A percentile compares a stretch with the other conserved stretches of the same genome.
Conservation (phyloP, 2,329 filamentous ascomycete genomes). For the Colletotrichum sp. region DNA sequence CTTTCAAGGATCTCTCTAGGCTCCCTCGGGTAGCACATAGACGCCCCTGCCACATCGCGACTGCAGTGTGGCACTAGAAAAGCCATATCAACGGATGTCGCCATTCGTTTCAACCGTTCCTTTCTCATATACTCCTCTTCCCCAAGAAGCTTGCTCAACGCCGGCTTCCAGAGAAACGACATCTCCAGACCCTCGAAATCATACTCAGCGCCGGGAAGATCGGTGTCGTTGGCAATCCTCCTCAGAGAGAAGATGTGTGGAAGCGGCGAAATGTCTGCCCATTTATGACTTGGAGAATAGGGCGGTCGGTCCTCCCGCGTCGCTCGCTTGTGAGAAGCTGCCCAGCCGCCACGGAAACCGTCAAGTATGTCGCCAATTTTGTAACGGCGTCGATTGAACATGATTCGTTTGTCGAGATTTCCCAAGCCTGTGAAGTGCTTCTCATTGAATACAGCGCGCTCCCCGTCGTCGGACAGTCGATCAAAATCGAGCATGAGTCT, state of each 20-base stretch:
- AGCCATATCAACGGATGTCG: background rate
- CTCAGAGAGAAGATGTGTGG: conserved; percentile 12
- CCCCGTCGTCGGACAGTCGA: background rate
- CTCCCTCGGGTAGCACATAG: background rate
- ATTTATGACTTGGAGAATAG: fast-evolving
- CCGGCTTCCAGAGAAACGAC: conserved; percentile 17
- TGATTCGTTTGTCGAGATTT: background rate
- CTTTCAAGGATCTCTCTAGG: background rate
- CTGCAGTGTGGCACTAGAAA: background rate
- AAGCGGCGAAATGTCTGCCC: background rate
- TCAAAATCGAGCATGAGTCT: background rate
- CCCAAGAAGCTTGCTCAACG: conserved; percentile 17
- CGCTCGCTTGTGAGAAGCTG: background rate
- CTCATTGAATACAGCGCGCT: background rate
- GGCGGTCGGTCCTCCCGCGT: background rate
- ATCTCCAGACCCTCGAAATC: conserved; percentile 4
- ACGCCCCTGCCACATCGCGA: background rate
- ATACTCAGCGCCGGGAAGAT: conserved; percentile 10
- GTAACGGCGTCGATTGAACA: background rate
- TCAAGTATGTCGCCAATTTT: background rate
- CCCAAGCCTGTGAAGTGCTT: background rate
- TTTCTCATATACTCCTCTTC: conserved; percentile 17
- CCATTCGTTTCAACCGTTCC: background rate
- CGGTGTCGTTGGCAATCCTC: conserved; percentile 20
- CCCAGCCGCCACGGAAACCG: background rate